Evolutionary conservation across 1,284 basidiomycete species (phyloP).

Genomic region (Caloboletus firmus): DNA sequence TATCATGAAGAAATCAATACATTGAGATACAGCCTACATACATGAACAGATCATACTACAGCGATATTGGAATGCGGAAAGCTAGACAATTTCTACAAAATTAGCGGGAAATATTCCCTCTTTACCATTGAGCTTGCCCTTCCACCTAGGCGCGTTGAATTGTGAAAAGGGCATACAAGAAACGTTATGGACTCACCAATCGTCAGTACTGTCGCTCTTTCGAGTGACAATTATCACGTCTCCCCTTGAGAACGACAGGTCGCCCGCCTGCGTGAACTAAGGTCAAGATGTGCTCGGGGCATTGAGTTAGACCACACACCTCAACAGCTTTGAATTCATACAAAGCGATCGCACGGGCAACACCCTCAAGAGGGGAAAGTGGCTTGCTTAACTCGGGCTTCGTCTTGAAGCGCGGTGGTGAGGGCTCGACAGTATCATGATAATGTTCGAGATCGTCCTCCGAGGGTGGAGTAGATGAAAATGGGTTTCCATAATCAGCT

Average conservation of each 20-base stretch:
- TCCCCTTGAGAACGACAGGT: slow-evolving; percentile 83
- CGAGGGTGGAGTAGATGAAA: slow-evolving; percentile 24
- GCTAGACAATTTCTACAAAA: slow-evolving; percentile 57
- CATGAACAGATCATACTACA: slow-evolving; percentile 5
- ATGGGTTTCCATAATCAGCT: slow-evolving; percentile 27
- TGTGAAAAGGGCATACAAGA: neutral
- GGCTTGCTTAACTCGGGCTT: slow-evolving; percentile 52
- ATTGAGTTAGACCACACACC: slow-evolving; percentile 38
- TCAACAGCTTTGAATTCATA: slow-evolving; percentile 77
- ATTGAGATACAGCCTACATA: neutral
- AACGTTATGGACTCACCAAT: slow-evolving; percentile 56
- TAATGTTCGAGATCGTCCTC: slow-evolving; percentile 19
- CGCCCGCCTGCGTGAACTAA: slow-evolving; percentile 54
- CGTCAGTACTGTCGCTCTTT: slow-evolving; percentile 74
- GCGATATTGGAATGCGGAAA: neutral
- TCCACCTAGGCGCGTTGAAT: slow-evolving; percentile 59
- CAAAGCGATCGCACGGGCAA: slow-evolving; percentile 76
- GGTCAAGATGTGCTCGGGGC: neutral
- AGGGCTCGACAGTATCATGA: slow-evolving; percentile 3
- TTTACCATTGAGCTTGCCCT: slow-evolving; percentile 48
- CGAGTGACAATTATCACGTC: slow-evolving; percentile 77
- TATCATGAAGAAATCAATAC: neutral
- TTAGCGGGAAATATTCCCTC: slow-evolving; percentile 65
- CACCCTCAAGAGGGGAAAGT: slow-evolving; percentile 53
- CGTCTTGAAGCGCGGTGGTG: slow-evolving; percentile 41